Evolutionary conservation across 768 basidiomycete species (phyloP), one percentile per base, ranked within the genome.

Genomic region (Mycena vitilis): DNA sequence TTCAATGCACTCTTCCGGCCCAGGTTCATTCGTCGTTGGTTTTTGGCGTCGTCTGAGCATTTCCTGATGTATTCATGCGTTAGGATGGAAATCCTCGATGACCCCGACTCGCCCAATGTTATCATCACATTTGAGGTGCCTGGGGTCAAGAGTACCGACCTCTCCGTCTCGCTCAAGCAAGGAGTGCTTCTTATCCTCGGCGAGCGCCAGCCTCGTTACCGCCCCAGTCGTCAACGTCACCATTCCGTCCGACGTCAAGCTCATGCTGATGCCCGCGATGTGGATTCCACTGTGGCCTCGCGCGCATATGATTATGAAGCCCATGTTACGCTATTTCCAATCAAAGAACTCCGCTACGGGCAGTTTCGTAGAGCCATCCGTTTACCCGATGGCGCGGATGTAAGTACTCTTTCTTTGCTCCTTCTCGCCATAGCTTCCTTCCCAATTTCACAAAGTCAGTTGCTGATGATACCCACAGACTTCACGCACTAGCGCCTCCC

Each of bases 111-210:
- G 1, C 65, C 78, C 10, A 80, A 69, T 22, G 60, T 81, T 8
- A 65, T 77, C 2, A 83, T 81, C 7, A 77, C 82, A 9, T 81
- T 85, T 60, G 85, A 86, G 67, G 70, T 86, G 16, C 85, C 85
- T 40, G 85, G 84, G 20, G 79, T 86, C 53, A 79, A 77, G 54
- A 78, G 73, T 12, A 70, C 73, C 15, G 78, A 83, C 36, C 74
- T 86, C 0, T 63, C 75, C 0, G 67, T 85, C 3, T 70, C 75
- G 22, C 74, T 84, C 12, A 77, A 75, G n/a, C 77, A 78, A 0
- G 78, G 76, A 0, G 63, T 73, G n/a, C 75, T 85, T n/a, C 56
- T 81, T 15, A 70, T 85, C 13, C 62, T 72, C 3, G 83, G 83
- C 38, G 75, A 76, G 44, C 79, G 83, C 48, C 71, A 66, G 8